phyloP scores from a whole-genome alignment of 2,329 filamentous ascomycete genomes.

The Aspergillus novoparasiticus region DNA sequence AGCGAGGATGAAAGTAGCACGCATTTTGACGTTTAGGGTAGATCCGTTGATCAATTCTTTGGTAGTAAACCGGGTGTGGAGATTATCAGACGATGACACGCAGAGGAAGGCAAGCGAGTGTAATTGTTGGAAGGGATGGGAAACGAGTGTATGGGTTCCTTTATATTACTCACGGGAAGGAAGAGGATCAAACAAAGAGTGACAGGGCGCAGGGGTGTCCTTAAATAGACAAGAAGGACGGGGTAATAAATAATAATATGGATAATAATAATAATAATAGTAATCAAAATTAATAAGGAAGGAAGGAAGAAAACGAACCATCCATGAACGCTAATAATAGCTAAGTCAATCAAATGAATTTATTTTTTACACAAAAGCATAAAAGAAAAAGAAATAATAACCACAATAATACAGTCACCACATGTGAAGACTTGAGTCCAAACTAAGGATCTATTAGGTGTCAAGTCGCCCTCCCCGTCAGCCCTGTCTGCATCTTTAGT shows the following conservation, averaged over 20 bases:
- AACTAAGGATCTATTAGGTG: neutral
- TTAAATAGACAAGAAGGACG: conserved; percentile 20
- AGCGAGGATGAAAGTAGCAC: conserved; percentile 47
- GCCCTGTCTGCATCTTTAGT: conserved; percentile 8
- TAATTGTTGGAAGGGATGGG: conserved; percentile 5
- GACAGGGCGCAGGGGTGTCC: conserved; percentile 20
- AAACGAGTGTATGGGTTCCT: conserved; percentile 15
- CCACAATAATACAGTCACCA: neutral
- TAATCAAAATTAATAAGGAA: neutral
- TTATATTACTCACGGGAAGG: conserved; percentile 19
- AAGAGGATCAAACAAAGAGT: conserved; percentile 13
- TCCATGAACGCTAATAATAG: neutral
- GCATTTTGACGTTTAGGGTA: conserved; percentile 44
- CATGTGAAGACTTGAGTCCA: conserved; percentile 1
- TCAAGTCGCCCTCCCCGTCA: conserved; percentile 3
- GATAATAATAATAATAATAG: neutral
- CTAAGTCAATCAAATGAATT: neutral
- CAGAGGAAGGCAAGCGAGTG: conserved; percentile 9
- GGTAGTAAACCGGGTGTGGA: neutral
- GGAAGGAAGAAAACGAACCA: neutral
- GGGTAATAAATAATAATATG: conserved; percentile 13
- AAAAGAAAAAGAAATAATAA: neutral
- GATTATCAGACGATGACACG: conserved; percentile 1
- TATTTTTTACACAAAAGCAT: neutral
- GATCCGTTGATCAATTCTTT: conserved; percentile 14